Percentiles rank a stretch among this genome's conserved stretches.
Conservation (phyloP, 2,329 filamentous ascomycete genomes). For the Chaetomium strumarium region DNA sequence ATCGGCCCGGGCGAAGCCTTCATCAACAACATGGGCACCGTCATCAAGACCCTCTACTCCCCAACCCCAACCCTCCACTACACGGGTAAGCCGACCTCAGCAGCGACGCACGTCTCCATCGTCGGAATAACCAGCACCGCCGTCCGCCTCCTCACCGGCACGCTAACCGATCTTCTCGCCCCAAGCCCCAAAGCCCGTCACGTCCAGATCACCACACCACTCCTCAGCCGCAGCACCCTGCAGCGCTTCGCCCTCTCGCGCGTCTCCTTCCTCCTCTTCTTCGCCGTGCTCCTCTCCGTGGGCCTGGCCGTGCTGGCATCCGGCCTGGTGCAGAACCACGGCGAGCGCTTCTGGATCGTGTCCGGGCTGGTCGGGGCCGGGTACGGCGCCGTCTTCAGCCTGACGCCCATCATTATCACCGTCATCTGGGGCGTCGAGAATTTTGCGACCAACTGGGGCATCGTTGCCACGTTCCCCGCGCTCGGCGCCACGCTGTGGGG, state of each 20-base stretch:
- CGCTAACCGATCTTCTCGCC: slow-evolving; percentile 81
- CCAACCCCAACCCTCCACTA: slow-evolving; percentile 47
- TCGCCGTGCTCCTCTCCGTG: slow-evolving; percentile 65
- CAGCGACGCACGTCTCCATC: slow-evolving; percentile 87
- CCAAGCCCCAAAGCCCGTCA: slow-evolving; percentile 57
- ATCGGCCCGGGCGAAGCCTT: slow-evolving; percentile 96
- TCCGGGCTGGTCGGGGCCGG: slow-evolving; percentile 81
- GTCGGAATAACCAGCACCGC: slow-evolving; percentile 85
- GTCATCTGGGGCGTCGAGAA: slow-evolving; percentile 99
- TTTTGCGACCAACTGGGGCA: slow-evolving; percentile 96
- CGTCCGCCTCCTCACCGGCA: slow-evolving; percentile 84
- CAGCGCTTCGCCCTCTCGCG: slow-evolving; percentile 63
- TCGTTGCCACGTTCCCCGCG: slow-evolving; percentile 87
- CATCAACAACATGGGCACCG: slow-evolving; percentile 93
- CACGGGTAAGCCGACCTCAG: slow-evolving; percentile 46
- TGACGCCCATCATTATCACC: slow-evolving; percentile 88
- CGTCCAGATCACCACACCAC: slow-evolving; percentile 39
- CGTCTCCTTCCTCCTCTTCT: slow-evolving; percentile 70
- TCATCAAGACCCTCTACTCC: slow-evolving; percentile 78
- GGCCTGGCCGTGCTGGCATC: slow-evolving; percentile 75
- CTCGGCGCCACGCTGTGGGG: slow-evolving; percentile 86
- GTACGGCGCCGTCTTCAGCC: slow-evolving; percentile 85
- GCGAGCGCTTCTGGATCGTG: slow-evolving; percentile 77
- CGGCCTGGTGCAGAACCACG: slow-evolving; percentile 66
- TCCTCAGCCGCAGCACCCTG: slow-evolving; percentile 9